phyloP scores from a whole-genome alignment of 257 asterid species.

The Ajuga chamaepitys region DNA sequence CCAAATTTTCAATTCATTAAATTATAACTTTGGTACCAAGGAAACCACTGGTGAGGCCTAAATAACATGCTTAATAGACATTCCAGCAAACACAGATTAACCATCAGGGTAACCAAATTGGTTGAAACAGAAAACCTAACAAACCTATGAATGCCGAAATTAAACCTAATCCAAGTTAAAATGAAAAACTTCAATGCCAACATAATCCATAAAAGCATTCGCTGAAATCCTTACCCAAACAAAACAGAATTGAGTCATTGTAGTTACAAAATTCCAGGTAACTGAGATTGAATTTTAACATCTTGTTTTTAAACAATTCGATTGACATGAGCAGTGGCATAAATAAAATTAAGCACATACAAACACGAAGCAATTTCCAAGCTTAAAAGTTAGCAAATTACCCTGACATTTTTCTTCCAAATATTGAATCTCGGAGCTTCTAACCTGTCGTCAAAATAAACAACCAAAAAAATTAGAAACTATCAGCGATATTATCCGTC shows the following conservation, averaged over 20 bases:
- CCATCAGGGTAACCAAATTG: no score
- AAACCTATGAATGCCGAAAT: no score
- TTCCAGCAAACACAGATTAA: no score
- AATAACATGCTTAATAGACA: no score
- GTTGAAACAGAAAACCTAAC: no score
- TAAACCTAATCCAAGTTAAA: no score
- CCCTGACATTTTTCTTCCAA: constrained; percentile 29
- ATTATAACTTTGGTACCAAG: no score
- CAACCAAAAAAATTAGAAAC: not conserved
- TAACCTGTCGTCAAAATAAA: constrained; percentile 6
- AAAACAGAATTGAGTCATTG: not conserved
- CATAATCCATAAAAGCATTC: no score
- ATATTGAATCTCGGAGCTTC: constrained; percentile 12
- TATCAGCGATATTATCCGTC: not conserved
- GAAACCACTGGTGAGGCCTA: no score
- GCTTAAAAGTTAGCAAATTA: not conserved
- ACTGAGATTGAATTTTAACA: not conserved
- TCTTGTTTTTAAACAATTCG: not conserved
- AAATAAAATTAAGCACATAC: not conserved
- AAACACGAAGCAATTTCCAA: not conserved
- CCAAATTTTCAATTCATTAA: no score
- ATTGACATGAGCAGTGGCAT: not conserved
- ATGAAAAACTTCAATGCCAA: no score
- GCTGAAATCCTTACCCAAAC: no score
- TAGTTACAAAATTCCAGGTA: not conserved